Evolutionary conservation across 1,139 yeast species (phyloP), one percentile per base, ranked within the genome.

Genomic region (Sugiyamaella paludigena): DNA sequence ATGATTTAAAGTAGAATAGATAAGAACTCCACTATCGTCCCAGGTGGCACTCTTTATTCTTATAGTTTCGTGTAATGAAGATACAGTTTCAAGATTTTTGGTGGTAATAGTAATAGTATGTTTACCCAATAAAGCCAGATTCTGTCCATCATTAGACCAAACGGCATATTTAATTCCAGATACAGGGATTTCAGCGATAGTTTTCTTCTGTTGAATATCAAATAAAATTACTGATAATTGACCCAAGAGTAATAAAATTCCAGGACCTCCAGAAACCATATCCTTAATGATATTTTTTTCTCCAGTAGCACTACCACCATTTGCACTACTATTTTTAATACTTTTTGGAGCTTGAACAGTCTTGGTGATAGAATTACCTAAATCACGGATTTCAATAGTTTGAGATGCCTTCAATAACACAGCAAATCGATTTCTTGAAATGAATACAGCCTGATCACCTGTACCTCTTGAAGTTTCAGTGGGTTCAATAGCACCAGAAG

Each of bases 31-130:
- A 42, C 87, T 76, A 61, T 89, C 97, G 67, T 92, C 98, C 98
- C 98, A 94, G 10, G 96, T 89, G 43, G 97, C 98, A 72, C 95
- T 84, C 75, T 94, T 94, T 63, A 94, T 88, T 69, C 98, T 79
- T 59, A 94, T 92, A 4, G 98, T 92, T 72, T 94, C 99, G 66
- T 91, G 98, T 80, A 91, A 78, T 4, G 95, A 83, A 47, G 92
- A 84, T 38, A 89, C 76, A 55, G 83, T 73, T 65, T 88, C 89
- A 61, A 92, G 77, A 57, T 82, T 83, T 67, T 81, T 85, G 61
- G 81, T 84, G 30, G 88, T 95, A 61, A 92, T 83, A 8, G 96
- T 86, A 59, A 94, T 87, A 28, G 95, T 86, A 70, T 94, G 99
- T 67, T 92, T 94, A 27, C 96, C 83, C 66, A 91, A 77, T 51